A percentile compares a stretch with the other conserved stretches of the same genome.
Evolutionary conservation across 176 grass and related monocot genomes (phyloP).

Genomic region (Carex cristatella): DNA sequence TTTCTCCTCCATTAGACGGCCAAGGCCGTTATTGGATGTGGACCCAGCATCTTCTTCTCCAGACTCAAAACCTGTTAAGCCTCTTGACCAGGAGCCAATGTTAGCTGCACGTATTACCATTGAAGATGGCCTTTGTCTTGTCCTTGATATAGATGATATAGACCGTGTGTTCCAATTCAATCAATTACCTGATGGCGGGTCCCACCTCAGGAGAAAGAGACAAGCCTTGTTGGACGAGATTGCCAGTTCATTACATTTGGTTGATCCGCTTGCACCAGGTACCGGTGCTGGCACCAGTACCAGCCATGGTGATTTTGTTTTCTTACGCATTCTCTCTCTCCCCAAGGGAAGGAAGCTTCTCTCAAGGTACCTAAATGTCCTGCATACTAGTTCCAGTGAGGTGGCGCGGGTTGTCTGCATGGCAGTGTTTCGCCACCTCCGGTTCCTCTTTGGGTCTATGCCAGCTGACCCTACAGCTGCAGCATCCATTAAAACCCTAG

Average conservation of each 20-base stretch:
- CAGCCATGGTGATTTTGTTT: constrained; percentile 55
- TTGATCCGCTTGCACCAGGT: constrained; percentile 56
- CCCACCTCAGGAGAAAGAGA: constrained; percentile 54
- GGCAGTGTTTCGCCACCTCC: constrained; percentile 66
- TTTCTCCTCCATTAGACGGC: constrained; percentile 77
- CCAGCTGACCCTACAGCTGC: constrained; percentile 38
- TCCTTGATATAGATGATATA: constrained; percentile 84
- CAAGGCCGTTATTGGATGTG: constrained; percentile 80
- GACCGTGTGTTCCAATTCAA: constrained; percentile 63
- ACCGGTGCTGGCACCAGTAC: constrained; percentile 29
- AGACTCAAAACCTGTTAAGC: constrained; percentile 41
- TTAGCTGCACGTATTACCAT: constrained; percentile 78
- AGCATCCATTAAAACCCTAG: constrained; percentile 39
- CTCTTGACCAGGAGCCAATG: constrained; percentile 80
- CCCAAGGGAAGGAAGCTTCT: constrained; percentile 75
- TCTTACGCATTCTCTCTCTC: constrained; percentile 67
- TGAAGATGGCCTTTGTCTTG: constrained; percentile 61
- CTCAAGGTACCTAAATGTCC: constrained; percentile 48
- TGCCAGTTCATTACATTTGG: constrained; percentile 61
- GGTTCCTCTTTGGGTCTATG: constrained; percentile 56
- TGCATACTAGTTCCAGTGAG: constrained; percentile 35
- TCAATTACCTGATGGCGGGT: constrained; percentile 63
- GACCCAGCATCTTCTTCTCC: constrained; percentile 35
- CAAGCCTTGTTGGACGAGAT: constrained; percentile 58
- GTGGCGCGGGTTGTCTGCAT: constrained; percentile 60